Percentiles rank a stretch among this genome's conserved stretches.
These are phyloP conservation scores for Dendrobium officinale DNA, from an alignment of 106 monocot genomes.

Conservation along the genomic window DNA sequence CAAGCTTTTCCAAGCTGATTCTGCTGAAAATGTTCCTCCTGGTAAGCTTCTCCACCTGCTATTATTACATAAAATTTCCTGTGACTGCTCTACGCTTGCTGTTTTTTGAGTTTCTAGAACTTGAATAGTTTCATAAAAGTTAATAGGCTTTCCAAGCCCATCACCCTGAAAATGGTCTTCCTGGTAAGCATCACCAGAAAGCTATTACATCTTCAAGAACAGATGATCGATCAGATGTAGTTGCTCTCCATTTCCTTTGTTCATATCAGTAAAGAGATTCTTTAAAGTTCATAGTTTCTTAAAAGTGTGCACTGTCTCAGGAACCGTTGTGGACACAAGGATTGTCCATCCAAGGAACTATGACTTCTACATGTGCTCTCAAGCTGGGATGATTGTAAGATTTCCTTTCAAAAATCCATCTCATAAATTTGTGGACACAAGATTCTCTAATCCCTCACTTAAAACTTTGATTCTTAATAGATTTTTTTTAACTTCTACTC, in stretches of 20 bases:
- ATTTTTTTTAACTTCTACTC: not conserved
- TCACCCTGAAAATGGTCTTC: not conserved
- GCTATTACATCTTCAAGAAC: not conserved
- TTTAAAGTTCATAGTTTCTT: not conserved
- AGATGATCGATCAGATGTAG: not conserved
- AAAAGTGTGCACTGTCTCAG: conserved; percentile 14
- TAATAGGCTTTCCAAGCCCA: not conserved
- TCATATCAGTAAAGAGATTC: not conserved
- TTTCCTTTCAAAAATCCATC: not conserved
- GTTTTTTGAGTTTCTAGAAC: not conserved
- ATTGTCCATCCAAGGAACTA: conserved; percentile 74
- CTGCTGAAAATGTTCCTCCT: conserved; percentile 67
- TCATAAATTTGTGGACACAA: not conserved
- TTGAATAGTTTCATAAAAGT: not conserved
- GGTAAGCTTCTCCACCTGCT: conserved; percentile 18
- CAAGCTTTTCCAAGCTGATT: conserved; percentile 46
- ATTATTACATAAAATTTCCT: not conserved
- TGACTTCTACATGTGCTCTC: conserved; percentile 83
- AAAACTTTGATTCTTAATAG: not conserved
- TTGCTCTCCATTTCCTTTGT: not conserved
- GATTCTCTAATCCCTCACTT: not conserved
- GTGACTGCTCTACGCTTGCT: not conserved
- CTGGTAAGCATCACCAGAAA: not conserved
- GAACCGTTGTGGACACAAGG: conserved; percentile 60
- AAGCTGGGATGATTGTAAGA: conserved; percentile 74